Evolutionary conservation across 495 filamentous ascomycete species (phyloP), one percentile per base, ranked within the genome.

Genomic region (Penicillium canescens): DNA sequence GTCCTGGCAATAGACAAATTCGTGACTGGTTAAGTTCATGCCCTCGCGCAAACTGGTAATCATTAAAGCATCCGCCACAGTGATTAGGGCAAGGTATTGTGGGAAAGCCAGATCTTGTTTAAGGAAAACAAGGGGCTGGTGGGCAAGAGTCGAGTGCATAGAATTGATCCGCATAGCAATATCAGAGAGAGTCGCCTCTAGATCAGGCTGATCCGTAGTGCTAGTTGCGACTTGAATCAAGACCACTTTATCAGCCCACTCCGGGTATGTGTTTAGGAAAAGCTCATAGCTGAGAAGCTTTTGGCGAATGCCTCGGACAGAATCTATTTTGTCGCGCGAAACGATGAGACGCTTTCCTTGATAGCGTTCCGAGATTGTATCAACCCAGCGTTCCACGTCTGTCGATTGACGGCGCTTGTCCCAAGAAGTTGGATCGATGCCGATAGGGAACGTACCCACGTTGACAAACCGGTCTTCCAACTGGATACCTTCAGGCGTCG

Each of bases 111-210:
- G 89, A 59, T 97, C 92, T 69, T 97, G 92, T 71, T 95, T 90
- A 16, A 96, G 76, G 70, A 96, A 96, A n/a, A 96, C 89, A 7
- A 97, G 76, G 21, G 92, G 92, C 56, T 94, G 87, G 58, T 96
- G 91, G 1, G 90, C 87, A 23, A 97, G 79, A 26, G 89, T 95
- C 1, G 92, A 89, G 76, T 91, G 89, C 2, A 82, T 80, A 7
- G 90, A 91, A 65, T 97, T 95, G 59, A 97, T 92, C 28, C 92
- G 83, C 43, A 90, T 95, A 42, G 94, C 90, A 63, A 97, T 96
- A 55, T 96, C 91, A 7, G 88, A 90, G 12, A 96, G 88, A 2
- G 88, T 90, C 6, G 88, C 88, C 55, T 93, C 88, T 11, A 96
- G 82, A 61, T 95, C 91, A 26, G 84, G 82, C 67, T 93, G 87